Percentiles rank a stretch among this genome's conserved stretches.
Evolutionary conservation across 192 early-diverging fungal species (phyloP).

Genomic region (Podila verticillata): DNA sequence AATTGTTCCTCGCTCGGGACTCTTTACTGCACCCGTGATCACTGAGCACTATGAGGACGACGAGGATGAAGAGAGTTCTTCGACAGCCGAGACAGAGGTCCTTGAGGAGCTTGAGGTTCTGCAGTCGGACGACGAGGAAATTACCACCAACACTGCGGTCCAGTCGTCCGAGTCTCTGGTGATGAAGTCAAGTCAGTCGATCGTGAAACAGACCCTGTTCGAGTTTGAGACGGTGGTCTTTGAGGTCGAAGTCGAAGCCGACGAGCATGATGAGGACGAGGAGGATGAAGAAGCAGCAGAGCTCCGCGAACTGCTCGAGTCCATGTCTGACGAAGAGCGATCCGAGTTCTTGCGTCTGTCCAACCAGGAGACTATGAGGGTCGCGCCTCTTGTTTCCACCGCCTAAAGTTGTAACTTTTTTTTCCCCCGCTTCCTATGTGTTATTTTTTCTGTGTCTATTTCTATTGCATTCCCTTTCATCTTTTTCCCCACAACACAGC

Average conservation of each 20-base stretch:
- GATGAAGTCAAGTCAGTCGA: not conserved
- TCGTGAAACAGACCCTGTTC: not conserved
- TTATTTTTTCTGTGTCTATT: not conserved
- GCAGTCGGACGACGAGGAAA: not conserved
- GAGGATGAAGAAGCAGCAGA: constrained; percentile 34
- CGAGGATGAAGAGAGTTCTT: not conserved
- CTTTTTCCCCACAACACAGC: not conserved
- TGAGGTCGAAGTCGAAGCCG: not conserved
- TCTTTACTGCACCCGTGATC: not conserved
- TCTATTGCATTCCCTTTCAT: not conserved
- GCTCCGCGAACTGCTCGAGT: constrained; percentile 17
- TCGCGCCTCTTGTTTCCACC: not conserved
- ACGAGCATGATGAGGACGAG: not conserved
- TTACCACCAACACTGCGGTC: not conserved
- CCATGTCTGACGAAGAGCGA: constrained; percentile 40
- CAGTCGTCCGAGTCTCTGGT: not conserved
- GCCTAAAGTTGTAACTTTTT: not conserved
- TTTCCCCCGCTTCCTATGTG: not conserved
- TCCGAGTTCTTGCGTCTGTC: constrained; percentile 37
- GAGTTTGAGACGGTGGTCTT: constrained; percentile 12
- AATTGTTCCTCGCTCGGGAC: not conserved
- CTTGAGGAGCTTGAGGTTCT: not conserved
- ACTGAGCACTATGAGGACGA: not conserved
- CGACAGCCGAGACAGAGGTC: not conserved
- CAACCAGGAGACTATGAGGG: not conserved